Evolutionary conservation across 371 early-diverging fungal species (phyloP).

Genomic region (Mucor racemosus): DNA sequence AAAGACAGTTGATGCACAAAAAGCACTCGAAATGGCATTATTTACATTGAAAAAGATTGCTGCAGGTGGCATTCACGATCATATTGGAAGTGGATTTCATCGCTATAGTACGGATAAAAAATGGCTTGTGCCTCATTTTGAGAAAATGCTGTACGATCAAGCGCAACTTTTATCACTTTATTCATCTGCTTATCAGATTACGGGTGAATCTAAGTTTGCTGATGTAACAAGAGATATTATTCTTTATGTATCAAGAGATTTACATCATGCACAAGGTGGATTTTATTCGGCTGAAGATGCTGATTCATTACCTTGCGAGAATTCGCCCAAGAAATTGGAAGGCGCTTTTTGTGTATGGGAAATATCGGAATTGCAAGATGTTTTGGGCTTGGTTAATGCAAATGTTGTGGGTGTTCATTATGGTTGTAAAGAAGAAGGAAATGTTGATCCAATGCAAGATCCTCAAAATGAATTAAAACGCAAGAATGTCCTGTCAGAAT

Average conservation of each 20-base stretch:
- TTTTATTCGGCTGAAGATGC: slow-evolving; percentile 81
- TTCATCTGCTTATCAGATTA: slow-evolving; percentile 51
- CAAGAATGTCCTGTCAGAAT: slow-evolving; percentile 65
- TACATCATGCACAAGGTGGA: slow-evolving; percentile 54
- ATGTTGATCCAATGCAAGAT: slow-evolving; percentile 60
- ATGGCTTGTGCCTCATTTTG: slow-evolving; percentile 67
- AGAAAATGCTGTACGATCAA: slow-evolving; percentile 77
- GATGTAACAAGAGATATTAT: slow-evolving; percentile 60
- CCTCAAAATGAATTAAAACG: slow-evolving; percentile 63
- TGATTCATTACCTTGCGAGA: slow-evolving; percentile 58
- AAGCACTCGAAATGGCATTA: slow-evolving; percentile 61
- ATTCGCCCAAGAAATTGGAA: slow-evolving; percentile 55
- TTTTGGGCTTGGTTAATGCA: slow-evolving; percentile 45
- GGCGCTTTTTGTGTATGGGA: slow-evolving; percentile 78
- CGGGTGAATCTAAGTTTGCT: slow-evolving; percentile 50
- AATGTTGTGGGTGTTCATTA: slow-evolving; percentile 51
- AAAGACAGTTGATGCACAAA: slow-evolving; percentile 33
- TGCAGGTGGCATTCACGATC: slow-evolving; percentile 65
- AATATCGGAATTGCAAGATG: slow-evolving; percentile 43
- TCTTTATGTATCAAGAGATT: slow-evolving; percentile 57
- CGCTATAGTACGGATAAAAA: slow-evolving; percentile 48
- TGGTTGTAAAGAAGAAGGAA: slow-evolving; percentile 60
- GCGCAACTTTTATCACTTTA: slow-evolving; percentile 64
- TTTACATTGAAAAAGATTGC: slow-evolving; percentile 63
- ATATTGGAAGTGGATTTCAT: slow-evolving; percentile 26